A percentile compares a stretch with the other conserved stretches of the same genome.
phyloP scores from a whole-genome alignment of 2,329 filamentous ascomycete genomes.

The Talaromyces piceae region DNA sequence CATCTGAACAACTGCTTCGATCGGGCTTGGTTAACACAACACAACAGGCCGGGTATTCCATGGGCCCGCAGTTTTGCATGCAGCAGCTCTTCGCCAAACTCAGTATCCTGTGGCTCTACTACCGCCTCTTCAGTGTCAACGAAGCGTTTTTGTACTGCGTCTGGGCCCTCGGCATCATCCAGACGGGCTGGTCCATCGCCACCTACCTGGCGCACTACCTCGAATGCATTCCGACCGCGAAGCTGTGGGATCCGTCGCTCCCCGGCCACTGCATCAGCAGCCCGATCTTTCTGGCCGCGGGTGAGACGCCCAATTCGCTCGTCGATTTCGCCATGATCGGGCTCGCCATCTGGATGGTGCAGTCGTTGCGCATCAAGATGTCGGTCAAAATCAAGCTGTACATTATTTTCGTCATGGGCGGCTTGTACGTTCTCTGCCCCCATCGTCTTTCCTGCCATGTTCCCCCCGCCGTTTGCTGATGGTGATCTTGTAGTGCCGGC shows the following conservation, averaged over 20 bases:
- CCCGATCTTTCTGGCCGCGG: slow-evolving; percentile 2
- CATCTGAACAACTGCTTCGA: too few species aligned
- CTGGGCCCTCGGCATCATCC: slow-evolving; percentile 2
- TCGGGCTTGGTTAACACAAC: too few species aligned
- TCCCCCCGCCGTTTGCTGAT: too few species aligned
- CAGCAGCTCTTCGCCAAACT: slow-evolving; percentile 9
- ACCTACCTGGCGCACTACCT: slow-evolving; percentile 6
- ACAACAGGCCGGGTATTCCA: slow-evolving; percentile 6
- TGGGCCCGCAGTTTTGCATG: slow-evolving; percentile 8
- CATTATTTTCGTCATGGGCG: slow-evolving; percentile 7
- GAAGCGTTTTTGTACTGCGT: slow-evolving; percentile 4
- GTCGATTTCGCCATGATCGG: slow-evolving; percentile 5
- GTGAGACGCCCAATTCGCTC: slow-evolving; percentile 6
- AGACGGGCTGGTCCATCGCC: slow-evolving; percentile 5
- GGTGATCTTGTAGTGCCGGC: slow-evolving; percentile 5
- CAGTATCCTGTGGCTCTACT: slow-evolving; percentile 7
- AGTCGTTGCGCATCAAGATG: slow-evolving; percentile 2
- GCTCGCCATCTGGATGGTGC: slow-evolving; percentile 8
- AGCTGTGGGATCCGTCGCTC: slow-evolving; percentile 1
- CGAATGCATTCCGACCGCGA: slow-evolving; percentile 5
- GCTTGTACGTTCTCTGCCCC: background rate
- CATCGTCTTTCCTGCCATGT: background rate
- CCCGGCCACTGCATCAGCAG: slow-evolving; percentile 5
- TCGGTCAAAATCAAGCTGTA: slow-evolving; percentile 1
- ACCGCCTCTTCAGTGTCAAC: slow-evolving; percentile 5